phyloP scores from a whole-genome alignment of 352 stramenopile genomes.

The Globisporangium carolinianum region DNA sequence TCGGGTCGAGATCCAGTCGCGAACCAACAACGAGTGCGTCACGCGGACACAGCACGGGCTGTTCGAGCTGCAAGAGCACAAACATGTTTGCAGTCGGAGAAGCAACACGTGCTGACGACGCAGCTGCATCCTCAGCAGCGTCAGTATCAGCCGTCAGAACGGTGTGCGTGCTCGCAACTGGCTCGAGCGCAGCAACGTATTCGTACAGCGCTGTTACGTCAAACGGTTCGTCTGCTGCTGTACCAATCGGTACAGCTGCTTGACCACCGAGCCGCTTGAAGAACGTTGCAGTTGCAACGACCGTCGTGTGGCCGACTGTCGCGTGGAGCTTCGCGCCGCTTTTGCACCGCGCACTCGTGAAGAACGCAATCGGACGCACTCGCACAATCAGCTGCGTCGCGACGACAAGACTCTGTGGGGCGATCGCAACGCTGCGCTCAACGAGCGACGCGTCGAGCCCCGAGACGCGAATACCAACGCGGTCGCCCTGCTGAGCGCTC shows the following conservation, averaged over 20 bases:
- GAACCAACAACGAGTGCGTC: conserved; percentile 60
- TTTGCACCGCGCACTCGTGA: conserved; percentile 31
- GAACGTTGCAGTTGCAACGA: conserved; percentile 58
- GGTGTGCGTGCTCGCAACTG: conserved; percentile 2
- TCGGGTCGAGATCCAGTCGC: conserved; percentile 61
- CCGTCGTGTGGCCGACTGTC: conserved; percentile 71
- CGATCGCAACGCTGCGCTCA: conserved; percentile 53
- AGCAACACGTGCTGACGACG: no score
- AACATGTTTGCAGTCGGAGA: conserved; percentile 6
- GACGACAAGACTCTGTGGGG: conserved; percentile 39
- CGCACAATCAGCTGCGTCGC: conserved; percentile 48
- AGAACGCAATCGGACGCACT: conserved; percentile 56
- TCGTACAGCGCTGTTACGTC: conserved; percentile 32
- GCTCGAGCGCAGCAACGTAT: conserved; percentile 27
- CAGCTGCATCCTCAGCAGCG: no score
- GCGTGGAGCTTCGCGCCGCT: conserved; percentile 68
- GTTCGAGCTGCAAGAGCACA: conserved; percentile 66
- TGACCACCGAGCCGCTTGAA: conserved; percentile 20
- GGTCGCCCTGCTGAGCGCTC: conserved; percentile 87
- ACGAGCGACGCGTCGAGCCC: conserved; percentile 51
- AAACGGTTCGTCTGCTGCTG: conserved; percentile 17
- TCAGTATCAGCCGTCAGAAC: no score
- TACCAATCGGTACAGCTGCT: no score
- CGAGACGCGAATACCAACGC: conserved; percentile 93
- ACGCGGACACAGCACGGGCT: conserved; percentile 46